These are phyloP conservation scores for Thermochaetoides thermophila DNA, from an alignment of 495 filamentous ascomycete genomes.

Conservation along the genomic window DNA sequence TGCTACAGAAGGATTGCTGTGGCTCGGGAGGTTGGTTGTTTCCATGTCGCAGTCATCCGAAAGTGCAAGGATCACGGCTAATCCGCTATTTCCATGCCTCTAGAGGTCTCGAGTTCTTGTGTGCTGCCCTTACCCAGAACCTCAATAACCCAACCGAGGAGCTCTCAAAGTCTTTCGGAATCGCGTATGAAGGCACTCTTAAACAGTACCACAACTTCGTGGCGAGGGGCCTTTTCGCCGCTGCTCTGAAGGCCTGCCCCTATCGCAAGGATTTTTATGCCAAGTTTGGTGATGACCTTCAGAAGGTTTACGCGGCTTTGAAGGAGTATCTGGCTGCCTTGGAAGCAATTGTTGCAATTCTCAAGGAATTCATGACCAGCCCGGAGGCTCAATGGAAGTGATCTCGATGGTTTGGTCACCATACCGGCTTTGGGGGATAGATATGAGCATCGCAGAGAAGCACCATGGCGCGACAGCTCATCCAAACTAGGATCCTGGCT, in stretches of 20 bases:
- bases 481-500: no score
- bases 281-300: constrained; percentile 60
- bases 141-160: constrained; percentile 49
- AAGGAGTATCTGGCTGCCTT: constrained; percentile 56
- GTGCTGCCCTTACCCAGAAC: constrained; percentile 68
- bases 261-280: constrained; percentile 81
- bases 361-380: constrained; percentile 55
- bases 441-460: no score
- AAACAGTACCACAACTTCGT: constrained; percentile 81
- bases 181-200: constrained; percentile 69
- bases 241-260: constrained; percentile 83
- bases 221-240: constrained; percentile 75
- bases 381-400: constrained; percentile 62
- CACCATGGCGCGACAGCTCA: no score
- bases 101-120: constrained; percentile 87
- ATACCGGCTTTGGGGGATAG: no score
- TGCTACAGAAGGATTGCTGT: constrained; percentile 78
- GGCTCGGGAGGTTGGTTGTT: constrained; percentile 65
- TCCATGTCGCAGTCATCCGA: neutral
- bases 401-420: no score
- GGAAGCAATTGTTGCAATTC: constrained; percentile 55
- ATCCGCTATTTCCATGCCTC: neutral
- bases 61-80: neutral
- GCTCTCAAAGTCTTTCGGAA: constrained; percentile 72
- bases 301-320: constrained; percentile 45